Base-by-base conservation (phyloP, 108 stramenopile genomes). In the Skeletonema menzelii region DNA sequence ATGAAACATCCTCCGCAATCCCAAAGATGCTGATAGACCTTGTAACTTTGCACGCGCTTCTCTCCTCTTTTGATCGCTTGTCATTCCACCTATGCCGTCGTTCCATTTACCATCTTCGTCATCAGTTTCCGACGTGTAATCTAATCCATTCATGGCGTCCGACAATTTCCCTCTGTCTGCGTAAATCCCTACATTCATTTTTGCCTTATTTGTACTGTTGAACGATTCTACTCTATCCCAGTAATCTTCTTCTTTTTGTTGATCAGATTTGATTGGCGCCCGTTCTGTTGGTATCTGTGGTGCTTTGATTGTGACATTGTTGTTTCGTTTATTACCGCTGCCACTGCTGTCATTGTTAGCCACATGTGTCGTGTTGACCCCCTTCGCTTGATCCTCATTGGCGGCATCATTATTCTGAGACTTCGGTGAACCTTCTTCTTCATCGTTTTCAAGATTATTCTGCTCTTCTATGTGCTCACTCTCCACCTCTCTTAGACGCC, bases 1-100 rank as follows among this genome's bases (percentile, higher is more conserved):
- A 27, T 46, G 20, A 46, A 79, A 79, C 79, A 73, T 65, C 17
- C 72, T 42, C 30, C 79, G 22, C 6, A 69, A 26, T 2, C 79
- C 79, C 22, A 79, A 32, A 4, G 26, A 38, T 26, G 67, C 64
- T 27, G 56, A 65, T 15, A 26, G 15, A 14, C 72, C 79, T 15
- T 65, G 70, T 55, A 67, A 62, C 53, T 67, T 69, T n/a, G 72
- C 79, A 38, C 55, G 67, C 6, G 72, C 79, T 63, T 79, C 79
- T n/a, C 28, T 42, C 31, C 72, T 61, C 67, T 20, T 69, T 27
- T 69, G 67, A 4, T 79, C 79, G 27, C 72, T 31, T n/a, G 71
- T 73, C 71, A 69, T 73, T 7, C 67, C 71, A n/a, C 44, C 30
- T 13, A 30, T 34, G 0, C 70, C 70, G 32, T 79, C 35, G 5